A percentile compares a stretch with the other conserved stretches of the same genome.
These are phyloP conservation scores for Planoprotostelium fungivorum DNA, from an alignment of 78 protist species.

Conservation along the genomic window DNA sequence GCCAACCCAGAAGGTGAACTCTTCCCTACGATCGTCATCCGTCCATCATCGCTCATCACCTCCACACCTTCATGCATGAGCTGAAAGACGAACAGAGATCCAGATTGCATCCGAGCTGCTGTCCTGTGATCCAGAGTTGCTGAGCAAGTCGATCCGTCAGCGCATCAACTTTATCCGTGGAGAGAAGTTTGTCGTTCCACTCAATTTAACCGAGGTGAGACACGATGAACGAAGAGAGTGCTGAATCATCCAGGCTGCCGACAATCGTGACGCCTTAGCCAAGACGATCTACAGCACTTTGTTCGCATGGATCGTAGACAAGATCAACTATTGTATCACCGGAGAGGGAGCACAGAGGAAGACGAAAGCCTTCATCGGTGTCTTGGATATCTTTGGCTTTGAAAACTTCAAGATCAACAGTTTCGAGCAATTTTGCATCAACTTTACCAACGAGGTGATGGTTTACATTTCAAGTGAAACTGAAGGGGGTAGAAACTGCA, in stretches of 20 bases:
- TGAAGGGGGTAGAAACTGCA: conserved; percentile 60
- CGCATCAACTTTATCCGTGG: conserved; percentile 30
- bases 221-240: neutral
- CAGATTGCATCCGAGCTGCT: conserved; percentile 39
- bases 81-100: conserved; percentile 6
- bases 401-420: conserved; percentile 74
- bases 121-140: conserved; percentile 21
- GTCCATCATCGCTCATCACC: too few species aligned
- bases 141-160: neutral
- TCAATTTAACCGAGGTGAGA: conserved; percentile 18
- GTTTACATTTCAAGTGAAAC: neutral
- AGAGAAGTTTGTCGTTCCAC: conserved; percentile 62
- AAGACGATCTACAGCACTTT: conserved; percentile 78
- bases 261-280: conserved; percentile 67
- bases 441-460: neutral
- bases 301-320: conserved; percentile 69
- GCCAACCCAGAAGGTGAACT: neutral
- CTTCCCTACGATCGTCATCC: too few species aligned
- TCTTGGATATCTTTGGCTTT: conserved; percentile 89
- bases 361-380: conserved; percentile 72
- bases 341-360: neutral
- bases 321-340: conserved; percentile 36
- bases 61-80: neutral
- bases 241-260: conserved; percentile 44
- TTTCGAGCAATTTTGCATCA: conserved; percentile 85